These are phyloP conservation scores for Colletotrichum kahawae DNA, from an alignment of 2,329 filamentous ascomycete genomes.

Conservation along the genomic window DNA sequence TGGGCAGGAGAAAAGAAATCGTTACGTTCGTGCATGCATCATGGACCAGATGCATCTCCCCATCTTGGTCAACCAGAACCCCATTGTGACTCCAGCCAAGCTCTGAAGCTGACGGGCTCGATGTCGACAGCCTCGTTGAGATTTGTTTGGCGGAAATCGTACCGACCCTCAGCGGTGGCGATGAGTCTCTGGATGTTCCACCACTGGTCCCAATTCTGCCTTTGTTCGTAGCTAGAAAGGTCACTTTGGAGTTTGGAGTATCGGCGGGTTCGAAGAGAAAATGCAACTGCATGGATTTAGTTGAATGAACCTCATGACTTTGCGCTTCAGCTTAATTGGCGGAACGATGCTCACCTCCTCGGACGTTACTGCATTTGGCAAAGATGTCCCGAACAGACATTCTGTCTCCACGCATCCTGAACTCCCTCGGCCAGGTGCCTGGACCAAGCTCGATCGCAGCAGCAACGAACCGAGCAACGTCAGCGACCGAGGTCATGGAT, in stretches of 20 bases:
- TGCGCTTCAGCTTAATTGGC: background rate
- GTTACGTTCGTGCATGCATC: background rate
- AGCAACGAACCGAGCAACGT: conserved; percentile 74
- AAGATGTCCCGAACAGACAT: conserved; percentile 66
- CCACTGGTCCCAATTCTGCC: conserved; percentile 53
- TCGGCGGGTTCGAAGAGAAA: conserved; percentile 41
- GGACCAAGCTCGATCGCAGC: conserved; percentile 69
- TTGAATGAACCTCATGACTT: background rate
- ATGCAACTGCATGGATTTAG: conserved; percentile 36
- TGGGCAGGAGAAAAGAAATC: background rate
- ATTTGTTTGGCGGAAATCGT: conserved; percentile 66
- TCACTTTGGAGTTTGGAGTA: conserved; percentile 46
- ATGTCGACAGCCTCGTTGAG: conserved; percentile 60
- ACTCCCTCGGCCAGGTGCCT: conserved; percentile 69
- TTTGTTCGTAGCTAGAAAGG: conserved; percentile 47
- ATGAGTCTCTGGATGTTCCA: conserved; percentile 66
- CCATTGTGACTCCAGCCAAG: conserved; percentile 61
- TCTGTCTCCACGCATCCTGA: conserved; percentile 71
- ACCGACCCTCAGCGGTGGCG: conserved; percentile 71
- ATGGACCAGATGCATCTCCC: background rate
- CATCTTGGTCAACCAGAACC: conserved; percentile 25
- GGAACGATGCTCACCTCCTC: conserved; percentile 46
- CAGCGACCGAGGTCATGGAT: conserved; percentile 71
- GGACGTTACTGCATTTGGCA: conserved; percentile 49
- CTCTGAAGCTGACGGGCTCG: conserved; percentile 54